Conservation (phyloP, 1,284 basidiomycete genomes). For the Cryptococcus sp. region DNA sequence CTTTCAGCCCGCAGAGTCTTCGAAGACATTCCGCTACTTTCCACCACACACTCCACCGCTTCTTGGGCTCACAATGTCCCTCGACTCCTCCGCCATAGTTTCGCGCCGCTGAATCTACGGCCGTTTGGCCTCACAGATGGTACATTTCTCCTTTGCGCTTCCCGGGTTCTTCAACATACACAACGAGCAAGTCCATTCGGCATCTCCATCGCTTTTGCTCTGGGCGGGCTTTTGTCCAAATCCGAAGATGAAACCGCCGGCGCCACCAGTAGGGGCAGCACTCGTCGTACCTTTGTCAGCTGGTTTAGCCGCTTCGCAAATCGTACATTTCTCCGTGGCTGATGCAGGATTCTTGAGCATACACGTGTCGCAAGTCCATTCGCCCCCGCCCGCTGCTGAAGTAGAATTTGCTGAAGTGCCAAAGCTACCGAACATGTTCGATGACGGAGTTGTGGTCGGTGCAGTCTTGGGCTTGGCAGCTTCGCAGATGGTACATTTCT, state of each 20-base stretch:
- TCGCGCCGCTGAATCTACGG: slow-evolving; percentile 4
- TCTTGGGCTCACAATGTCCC: too few species aligned
- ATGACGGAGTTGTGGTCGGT: background rate
- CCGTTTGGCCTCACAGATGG: slow-evolving; percentile 58
- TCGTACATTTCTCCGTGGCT: slow-evolving; percentile 57
- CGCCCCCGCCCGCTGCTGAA: slow-evolving; percentile 4
- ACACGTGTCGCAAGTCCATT: slow-evolving; percentile 58
- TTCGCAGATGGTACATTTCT: slow-evolving; percentile 62
- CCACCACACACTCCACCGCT: too few species aligned
- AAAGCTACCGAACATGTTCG: too few species aligned
- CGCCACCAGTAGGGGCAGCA: background rate
- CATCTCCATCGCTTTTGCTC: slow-evolving; percentile 7
- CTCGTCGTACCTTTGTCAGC: background rate
- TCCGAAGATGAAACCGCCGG: slow-evolving; percentile 3
- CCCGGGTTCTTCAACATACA: slow-evolving; percentile 59
- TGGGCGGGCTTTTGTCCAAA: background rate
- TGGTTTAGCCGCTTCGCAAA: slow-evolving; percentile 56
- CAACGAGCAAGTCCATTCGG: slow-evolving; percentile 56
- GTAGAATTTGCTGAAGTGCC: too few species aligned
- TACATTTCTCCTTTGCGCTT: slow-evolving; percentile 57
- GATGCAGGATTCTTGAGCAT: slow-evolving; percentile 55
- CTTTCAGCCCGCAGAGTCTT: too few species aligned
- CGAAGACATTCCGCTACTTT: too few species aligned
- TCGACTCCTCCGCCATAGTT: too few species aligned
- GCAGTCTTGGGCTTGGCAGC: slow-evolving; percentile 37